phyloP scores from a whole-genome alignment of 805 yeast genomes.

The Yamadazyma kitorensis region DNA sequence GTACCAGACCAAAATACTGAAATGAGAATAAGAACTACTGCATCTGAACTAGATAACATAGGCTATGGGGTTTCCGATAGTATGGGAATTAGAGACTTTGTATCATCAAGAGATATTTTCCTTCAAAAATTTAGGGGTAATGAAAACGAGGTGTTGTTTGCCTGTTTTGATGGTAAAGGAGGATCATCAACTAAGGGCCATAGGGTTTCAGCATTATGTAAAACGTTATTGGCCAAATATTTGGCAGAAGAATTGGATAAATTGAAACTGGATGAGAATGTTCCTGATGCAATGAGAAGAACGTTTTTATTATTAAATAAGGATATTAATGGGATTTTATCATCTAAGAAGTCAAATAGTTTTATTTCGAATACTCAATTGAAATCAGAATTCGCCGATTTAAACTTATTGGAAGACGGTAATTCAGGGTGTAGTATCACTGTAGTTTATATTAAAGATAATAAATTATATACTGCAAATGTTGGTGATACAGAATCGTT shows the following conservation, averaged over 20 bases:
- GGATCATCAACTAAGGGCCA: constrained; percentile 46
- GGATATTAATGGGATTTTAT: constrained; percentile 66
- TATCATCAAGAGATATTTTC: constrained; percentile 80
- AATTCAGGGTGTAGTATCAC: constrained; percentile 84
- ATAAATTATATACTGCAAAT: constrained; percentile 73
- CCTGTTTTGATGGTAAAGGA: constrained; percentile 81
- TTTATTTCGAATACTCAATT: constrained; percentile 36
- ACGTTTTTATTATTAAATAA: constrained; percentile 78
- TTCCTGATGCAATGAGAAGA: constrained; percentile 75
- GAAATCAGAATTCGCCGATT: constrained; percentile 38
- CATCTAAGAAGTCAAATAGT: constrained; percentile 41
- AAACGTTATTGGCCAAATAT: constrained; percentile 63
- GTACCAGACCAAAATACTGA: constrained; percentile 86
- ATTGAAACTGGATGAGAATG: constrained; percentile 37
- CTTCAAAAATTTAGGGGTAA: constrained; percentile 84
- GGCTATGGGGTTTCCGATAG: constrained; percentile 92
- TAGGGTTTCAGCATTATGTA: constrained; percentile 67
- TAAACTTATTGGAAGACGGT: constrained; percentile 60
- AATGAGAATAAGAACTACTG: constrained; percentile 86
- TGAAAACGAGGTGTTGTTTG: constrained; percentile 75
- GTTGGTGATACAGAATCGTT: constrained; percentile 89
- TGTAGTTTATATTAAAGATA: constrained; percentile 72
- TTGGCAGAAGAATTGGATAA: constrained; percentile 66
- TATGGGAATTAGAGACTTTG: constrained; percentile 61
- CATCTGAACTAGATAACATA: constrained; percentile 69